These are phyloP conservation scores for grape (Vitis vinifera) DNA, from an alignment of 164 flowering plant species.

Conservation along the genomic window ASM3070453v1 NC_081807.1:3498001-3498500, in stretches of 20 bases:
- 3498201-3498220: slow-evolving; percentile 52
- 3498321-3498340: slow-evolving; percentile 23
- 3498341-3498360: slow-evolving; percentile 76
- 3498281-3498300: slow-evolving; percentile 4
- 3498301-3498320: slow-evolving; percentile 38
- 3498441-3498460: no score
- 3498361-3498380: background rate
- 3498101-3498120: slow-evolving; percentile 63
- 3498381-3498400: no score
- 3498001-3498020: no score
- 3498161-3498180: slow-evolving; percentile 75
- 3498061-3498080: slow-evolving; percentile 80
- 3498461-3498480: no score
- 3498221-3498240: slow-evolving; percentile 46
- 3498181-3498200: slow-evolving; percentile 61
- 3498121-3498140: slow-evolving; percentile 51
- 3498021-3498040: slow-evolving; percentile 16
- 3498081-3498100: slow-evolving; percentile 85
- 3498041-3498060: slow-evolving; percentile 81
- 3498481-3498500: no score
- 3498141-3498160: slow-evolving; percentile 72
- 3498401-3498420: no score
- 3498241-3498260: no score
- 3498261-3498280: background rate
- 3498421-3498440: no score